These are phyloP conservation scores for Colletotrichum caudatum DNA, from an alignment of 2,329 filamentous ascomycete genomes.

Conservation along the genomic window DNA sequence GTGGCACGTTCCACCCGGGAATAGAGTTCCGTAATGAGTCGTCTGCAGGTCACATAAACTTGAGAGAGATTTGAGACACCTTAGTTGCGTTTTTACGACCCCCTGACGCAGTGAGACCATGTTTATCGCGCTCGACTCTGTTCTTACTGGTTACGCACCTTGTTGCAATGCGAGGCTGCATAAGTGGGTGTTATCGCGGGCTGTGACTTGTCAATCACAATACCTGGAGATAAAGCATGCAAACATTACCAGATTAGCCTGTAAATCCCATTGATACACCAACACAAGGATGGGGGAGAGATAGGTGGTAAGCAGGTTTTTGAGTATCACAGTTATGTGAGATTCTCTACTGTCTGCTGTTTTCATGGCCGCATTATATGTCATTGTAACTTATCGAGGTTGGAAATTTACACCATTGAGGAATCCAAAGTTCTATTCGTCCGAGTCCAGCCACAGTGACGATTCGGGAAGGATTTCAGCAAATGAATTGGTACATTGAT, in stretches of 20 bases:
- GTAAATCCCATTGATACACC: background rate
- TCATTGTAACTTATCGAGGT: background rate
- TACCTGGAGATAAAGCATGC: background rate
- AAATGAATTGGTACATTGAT: background rate
- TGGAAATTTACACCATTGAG: no score
- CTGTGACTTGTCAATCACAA: background rate
- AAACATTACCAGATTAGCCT: background rate
- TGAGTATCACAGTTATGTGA: background rate
- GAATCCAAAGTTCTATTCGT: no score
- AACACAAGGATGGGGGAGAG: background rate
- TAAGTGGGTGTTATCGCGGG: slow-evolving; percentile 15
- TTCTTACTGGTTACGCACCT: slow-evolving; percentile 13
- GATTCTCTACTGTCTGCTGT: rapidly evolving
- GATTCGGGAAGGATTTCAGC: no score
- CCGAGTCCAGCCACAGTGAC: background rate
- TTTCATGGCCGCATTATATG: no score
- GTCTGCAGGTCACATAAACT: slow-evolving; percentile 2
- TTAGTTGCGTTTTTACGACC: background rate
- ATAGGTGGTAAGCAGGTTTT: background rate
- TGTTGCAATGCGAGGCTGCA: background rate
- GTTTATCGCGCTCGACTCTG: background rate
- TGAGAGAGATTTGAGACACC: slow-evolving; percentile 3
- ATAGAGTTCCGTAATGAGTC: slow-evolving; percentile 25
- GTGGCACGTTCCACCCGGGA: slow-evolving; percentile 31
- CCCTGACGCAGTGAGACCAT: slow-evolving; percentile 17